Conservation (phyloP, 331 rosid genomes). For the Pyracantha coccinea region DNA sequence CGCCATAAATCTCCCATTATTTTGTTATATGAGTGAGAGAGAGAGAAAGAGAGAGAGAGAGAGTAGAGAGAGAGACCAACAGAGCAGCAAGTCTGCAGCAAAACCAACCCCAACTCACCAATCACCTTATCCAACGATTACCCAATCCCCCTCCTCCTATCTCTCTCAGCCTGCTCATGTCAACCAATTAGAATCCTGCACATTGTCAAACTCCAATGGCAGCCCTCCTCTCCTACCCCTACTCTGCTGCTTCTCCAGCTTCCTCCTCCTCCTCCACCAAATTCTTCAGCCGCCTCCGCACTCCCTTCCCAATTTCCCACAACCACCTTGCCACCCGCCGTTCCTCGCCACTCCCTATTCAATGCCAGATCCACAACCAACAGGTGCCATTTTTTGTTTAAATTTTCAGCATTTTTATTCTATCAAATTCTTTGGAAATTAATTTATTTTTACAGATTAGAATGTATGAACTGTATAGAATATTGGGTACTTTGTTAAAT, state of each 20-base stretch:
- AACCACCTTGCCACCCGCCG: conserved; percentile 39
- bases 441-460: not conserved
- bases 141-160: not conserved
- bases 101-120: conserved; percentile 22
- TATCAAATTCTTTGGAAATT: not conserved
- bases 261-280: conserved; percentile 32
- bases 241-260: conserved; percentile 28
- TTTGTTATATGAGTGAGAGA: not conserved
- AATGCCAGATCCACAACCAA: conserved; percentile 28
- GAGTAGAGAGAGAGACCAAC: not conserved
- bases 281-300: conserved; percentile 10
- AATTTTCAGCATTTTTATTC: not conserved
- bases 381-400: conserved; percentile 26
- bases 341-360: conserved; percentile 42
- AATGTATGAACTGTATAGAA: not conserved
- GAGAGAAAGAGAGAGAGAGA: not conserved
- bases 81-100: not conserved
- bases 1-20: not conserved
- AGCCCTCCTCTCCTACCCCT: conserved; percentile 52
- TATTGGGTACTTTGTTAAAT: not conserved
- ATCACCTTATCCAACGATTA: conserved; percentile 45
- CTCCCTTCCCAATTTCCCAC: conserved; percentile 30
- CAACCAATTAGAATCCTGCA: not conserved
- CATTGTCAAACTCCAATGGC: conserved; percentile 43
- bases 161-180: not conserved